phyloP scores from a whole-genome alignment of 1,284 basidiomycete genomes.

The Tylopilus orsonianus region DNA sequence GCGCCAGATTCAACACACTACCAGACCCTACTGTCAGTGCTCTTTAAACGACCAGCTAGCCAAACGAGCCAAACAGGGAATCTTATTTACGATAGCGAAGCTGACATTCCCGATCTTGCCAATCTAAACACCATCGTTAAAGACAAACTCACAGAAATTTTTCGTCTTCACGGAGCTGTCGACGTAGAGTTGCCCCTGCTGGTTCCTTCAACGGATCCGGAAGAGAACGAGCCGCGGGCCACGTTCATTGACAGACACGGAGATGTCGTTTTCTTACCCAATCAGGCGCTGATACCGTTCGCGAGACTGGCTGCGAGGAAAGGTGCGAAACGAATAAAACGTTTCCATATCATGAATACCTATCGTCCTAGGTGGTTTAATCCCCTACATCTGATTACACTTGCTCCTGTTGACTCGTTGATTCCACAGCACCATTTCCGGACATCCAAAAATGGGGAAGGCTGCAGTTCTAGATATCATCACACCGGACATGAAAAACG shows the following conservation, averaged over 20 bases:
- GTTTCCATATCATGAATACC: constrained; percentile 80
- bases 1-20: constrained; percentile 74
- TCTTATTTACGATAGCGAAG: constrained; percentile 78
- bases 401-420: neutral
- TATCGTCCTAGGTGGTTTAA: constrained; percentile 61
- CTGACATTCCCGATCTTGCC: constrained; percentile 70
- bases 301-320: constrained; percentile 81
- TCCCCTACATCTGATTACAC: neutral
- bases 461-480: constrained; percentile 81
- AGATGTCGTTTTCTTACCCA: constrained; percentile 78
- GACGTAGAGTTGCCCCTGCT: constrained; percentile 83
- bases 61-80: constrained; percentile 61
- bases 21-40: constrained; percentile 65
- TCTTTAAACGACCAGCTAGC: constrained; percentile 63
- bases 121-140: constrained; percentile 76
- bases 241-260: constrained; percentile 82
- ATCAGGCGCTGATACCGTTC: constrained; percentile 79
- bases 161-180: constrained; percentile 88
- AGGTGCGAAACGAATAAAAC: constrained; percentile 80
- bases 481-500: constrained; percentile 62
- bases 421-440: constrained; percentile 51
- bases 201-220: constrained; percentile 51
- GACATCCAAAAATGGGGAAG: constrained; percentile 69
- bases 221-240: constrained; percentile 49
- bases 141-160: constrained; percentile 74